phyloP scores from a whole-genome alignment of 768 basidiomycete genomes.

The Lactarius tabidus region DNA sequence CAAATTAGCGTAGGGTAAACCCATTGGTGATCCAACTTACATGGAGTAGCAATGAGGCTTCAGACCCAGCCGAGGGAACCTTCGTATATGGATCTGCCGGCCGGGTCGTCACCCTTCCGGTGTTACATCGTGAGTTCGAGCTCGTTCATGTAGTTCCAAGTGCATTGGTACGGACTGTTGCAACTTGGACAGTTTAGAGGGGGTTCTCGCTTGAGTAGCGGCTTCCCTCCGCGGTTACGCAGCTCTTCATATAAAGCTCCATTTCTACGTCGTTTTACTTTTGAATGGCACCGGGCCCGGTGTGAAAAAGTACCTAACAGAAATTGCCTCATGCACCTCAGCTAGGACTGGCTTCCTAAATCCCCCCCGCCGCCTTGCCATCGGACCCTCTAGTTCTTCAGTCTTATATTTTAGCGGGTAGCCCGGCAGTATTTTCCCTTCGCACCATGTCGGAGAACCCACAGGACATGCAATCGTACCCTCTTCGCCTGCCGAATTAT shows the following conservation, averaged over 20 bases:
- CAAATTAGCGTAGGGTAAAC: conserved; percentile 15
- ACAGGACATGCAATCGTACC: conserved; percentile 19
- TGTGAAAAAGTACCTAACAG: conserved; percentile 23
- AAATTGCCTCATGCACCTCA: conserved; percentile 12
- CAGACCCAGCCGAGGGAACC: background rate
- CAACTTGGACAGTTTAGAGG: conserved; percentile 2
- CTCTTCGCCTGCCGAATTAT: conserved; percentile 25
- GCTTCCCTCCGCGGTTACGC: conserved; percentile 13
- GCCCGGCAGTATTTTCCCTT: background rate
- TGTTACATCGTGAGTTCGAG: background rate
- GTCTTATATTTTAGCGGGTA: background rate
- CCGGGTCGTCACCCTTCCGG: background rate
- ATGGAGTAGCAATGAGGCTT: background rate
- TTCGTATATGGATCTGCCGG: background rate
- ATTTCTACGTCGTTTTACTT: conserved; percentile 14
- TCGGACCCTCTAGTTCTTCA: conserved; percentile 6
- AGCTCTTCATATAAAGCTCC: conserved; percentile 12
- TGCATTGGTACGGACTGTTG: background rate
- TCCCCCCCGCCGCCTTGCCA: conserved; percentile 11
- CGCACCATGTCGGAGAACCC: conserved; percentile 18
- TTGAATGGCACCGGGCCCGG: conserved; percentile 22
- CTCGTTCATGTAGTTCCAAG: background rate
- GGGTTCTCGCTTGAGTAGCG: conserved; percentile 6
- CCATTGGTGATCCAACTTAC: background rate
- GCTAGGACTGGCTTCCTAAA: conserved; percentile 18